These are phyloP conservation scores for Lasiosphaeria hispida DNA, from an alignment of 495 filamentous ascomycete genomes.

Conservation along the genomic window DNA sequence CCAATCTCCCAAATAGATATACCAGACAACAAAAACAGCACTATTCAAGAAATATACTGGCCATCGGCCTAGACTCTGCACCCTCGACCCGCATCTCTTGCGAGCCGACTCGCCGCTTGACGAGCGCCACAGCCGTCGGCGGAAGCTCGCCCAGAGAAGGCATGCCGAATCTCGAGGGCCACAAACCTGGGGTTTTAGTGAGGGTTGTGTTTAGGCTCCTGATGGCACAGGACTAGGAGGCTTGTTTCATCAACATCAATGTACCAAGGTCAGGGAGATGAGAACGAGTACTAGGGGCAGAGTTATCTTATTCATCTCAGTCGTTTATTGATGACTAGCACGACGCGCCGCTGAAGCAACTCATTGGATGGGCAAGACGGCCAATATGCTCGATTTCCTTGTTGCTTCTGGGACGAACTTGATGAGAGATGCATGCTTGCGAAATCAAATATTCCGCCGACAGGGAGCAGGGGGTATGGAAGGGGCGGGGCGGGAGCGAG, in stretches of 20 bases:
- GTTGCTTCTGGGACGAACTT: too few relatives aligned
- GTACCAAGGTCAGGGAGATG: too few relatives aligned
- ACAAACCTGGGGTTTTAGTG: background rate
- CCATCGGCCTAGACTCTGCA: background rate
- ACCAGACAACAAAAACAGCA: slow-evolving; percentile 1
- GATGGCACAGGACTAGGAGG: background rate
- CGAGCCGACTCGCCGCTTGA: slow-evolving; percentile 9
- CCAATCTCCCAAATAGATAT: slow-evolving; percentile 12
- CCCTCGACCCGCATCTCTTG: background rate
- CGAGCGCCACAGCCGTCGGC: slow-evolving; percentile 13
- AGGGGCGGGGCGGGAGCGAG: background rate
- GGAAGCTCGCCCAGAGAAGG: background rate
- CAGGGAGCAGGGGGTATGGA: background rate
- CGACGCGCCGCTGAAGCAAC: too few relatives aligned
- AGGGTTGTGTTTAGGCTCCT: background rate
- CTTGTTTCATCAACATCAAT: too few relatives aligned
- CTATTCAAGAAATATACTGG: background rate
- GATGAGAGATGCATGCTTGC: too few relatives aligned
- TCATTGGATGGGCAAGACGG: too few relatives aligned
- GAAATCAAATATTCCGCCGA: background rate
- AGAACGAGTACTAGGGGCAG: too few relatives aligned
- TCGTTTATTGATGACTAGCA: too few relatives aligned
- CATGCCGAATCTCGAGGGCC: background rate
- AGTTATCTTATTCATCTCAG: too few relatives aligned
- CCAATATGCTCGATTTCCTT: too few relatives aligned